Evolutionary conservation across 2,329 filamentous ascomycete species (phyloP), one percentile per base, ranked within the genome.

Genomic region (Fusarium equiseti): DNA sequence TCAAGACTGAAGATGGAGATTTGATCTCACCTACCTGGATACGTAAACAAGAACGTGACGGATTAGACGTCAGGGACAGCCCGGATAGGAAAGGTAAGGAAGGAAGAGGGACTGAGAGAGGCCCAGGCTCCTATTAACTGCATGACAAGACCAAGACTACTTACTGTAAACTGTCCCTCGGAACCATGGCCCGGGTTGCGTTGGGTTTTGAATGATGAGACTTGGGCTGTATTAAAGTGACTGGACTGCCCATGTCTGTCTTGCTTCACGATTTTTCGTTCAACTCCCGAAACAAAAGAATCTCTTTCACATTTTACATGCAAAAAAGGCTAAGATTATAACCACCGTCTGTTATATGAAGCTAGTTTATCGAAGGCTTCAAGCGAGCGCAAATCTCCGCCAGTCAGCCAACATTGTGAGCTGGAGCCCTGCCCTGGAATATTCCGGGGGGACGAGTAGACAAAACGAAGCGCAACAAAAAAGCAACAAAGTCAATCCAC

Each of bases 311-410:
- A 50, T 59, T 44, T 16, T 44, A 10, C 20, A 44, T 22, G 32
- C 40, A 54, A n/a, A 58, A 27, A 32, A 38, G 22, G 51, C 48
- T 51, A 51, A 63, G 40, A 20, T 24, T 31, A 55, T 53, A 62
- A 62, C 22, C 65, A 51, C 65, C 57, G 63, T 52, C 46, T 26
- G 26, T 50, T 58, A 63, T 60, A 63, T 71, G 59, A 71, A 66
- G 46, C 67, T 67, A 66, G 57, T 66, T 63, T 35, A 67, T 59
- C 56, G 51, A 59, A 70, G 46, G 50, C 67, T 48, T 54, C 64
- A 53, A 71, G 63, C 68, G 63, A 71, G 68, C 68, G 68, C 68
- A 70, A 70, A 71, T 71, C 65, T 59, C 68, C 67, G 67, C 62
- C 68, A 53, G 63, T 64, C 55, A 55, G 59, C 49, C 66, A 56